These are phyloP conservation scores for Aspergillus candidus DNA, from an alignment of 2,329 filamentous ascomycete species.

Conservation along the genomic window DNA sequence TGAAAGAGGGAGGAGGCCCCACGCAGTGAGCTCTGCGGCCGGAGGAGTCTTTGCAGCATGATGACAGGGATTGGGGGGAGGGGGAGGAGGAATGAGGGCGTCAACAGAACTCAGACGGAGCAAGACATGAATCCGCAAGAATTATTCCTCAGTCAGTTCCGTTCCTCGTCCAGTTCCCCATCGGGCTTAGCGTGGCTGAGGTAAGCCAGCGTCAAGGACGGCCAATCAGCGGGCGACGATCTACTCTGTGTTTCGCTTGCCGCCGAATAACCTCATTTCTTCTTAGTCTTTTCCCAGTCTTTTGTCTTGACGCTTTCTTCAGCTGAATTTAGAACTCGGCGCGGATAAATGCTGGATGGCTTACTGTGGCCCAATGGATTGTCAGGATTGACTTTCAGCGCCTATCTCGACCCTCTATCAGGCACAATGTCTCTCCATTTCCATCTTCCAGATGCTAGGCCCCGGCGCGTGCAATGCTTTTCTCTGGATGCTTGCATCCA, in stretches of 20 bases:
- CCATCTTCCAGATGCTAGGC: too few relatives aligned
- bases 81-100: conserved; percentile 8
- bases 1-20: conserved; percentile 30
- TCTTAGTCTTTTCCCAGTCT: neutral
- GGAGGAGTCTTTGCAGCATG: conserved; percentile 39
- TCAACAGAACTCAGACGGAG: conserved; percentile 15
- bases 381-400: too few relatives aligned
- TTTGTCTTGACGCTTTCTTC: too few relatives aligned
- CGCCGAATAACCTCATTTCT: too few relatives aligned
- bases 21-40: conserved; percentile 42
- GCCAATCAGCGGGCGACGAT: conserved; percentile 21
- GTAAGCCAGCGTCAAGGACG: conserved; percentile 13
- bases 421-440: too few relatives aligned
- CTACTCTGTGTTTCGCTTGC: conserved; percentile 10
- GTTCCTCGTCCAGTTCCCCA: conserved; percentile 27
- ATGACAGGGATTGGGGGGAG: conserved; percentile 22
- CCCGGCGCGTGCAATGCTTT: too few relatives aligned
- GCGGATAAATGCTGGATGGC: too few relatives aligned
- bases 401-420: too few relatives aligned
- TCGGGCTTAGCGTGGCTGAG: conserved; percentile 24
- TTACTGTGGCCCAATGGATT: too few relatives aligned
- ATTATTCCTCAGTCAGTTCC: conserved; percentile 3
- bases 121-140: conserved; percentile 19
- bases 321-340: too few relatives aligned
- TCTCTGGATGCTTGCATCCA: too few relatives aligned